These are phyloP conservation scores for Rhizopogon vulgaris DNA, from an alignment of 768 basidiomycete species.

Conservation along the genomic window DNA sequence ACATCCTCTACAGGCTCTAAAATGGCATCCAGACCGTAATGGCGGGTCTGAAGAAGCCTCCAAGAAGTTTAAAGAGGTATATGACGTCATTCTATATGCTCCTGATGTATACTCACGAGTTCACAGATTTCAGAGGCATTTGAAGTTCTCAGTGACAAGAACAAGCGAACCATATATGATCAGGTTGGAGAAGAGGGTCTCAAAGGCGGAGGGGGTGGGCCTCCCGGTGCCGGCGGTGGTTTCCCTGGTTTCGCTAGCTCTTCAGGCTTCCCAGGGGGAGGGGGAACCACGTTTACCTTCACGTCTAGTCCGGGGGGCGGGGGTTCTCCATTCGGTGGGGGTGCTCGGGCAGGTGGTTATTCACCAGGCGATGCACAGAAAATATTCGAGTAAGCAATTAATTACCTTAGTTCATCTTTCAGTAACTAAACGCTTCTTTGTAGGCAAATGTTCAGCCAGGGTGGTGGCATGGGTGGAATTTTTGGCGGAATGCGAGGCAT, in stretches of 20 bases:
- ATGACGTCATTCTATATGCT: neutral
- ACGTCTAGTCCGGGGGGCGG: slow-evolving; percentile 37
- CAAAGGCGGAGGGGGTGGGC: slow-evolving; percentile 57
- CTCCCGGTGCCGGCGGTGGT: slow-evolving; percentile 45
- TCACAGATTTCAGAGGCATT: slow-evolving; percentile 87
- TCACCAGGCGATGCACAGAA: slow-evolving; percentile 77
- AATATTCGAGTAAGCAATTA: slow-evolving; percentile 73
- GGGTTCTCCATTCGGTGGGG: slow-evolving; percentile 35
- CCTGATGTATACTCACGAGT: neutral
- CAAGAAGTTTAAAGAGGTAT: slow-evolving; percentile 87
- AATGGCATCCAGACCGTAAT: slow-evolving; percentile 95
- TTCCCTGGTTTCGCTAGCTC: slow-evolving; percentile 35
- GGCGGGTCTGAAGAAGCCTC: slow-evolving; percentile 78
- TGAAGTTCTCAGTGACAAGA: slow-evolving; percentile 85
- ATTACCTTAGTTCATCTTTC: neutral
- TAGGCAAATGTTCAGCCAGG: slow-evolving; percentile 51
- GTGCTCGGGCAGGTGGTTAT: slow-evolving; percentile 46
- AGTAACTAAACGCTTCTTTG: neutral
- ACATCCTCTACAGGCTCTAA: slow-evolving; percentile 56
- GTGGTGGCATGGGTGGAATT: neutral
- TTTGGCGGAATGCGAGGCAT: slow-evolving; percentile 11
- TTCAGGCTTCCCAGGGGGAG: slow-evolving; percentile 41
- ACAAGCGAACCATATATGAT: slow-evolving; percentile 83
- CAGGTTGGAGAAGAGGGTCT: slow-evolving; percentile 95
- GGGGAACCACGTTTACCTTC: slow-evolving; percentile 52